phyloP scores from a whole-genome alignment of 1,139 yeast species.

The Geotrichum fermentans region DNA sequence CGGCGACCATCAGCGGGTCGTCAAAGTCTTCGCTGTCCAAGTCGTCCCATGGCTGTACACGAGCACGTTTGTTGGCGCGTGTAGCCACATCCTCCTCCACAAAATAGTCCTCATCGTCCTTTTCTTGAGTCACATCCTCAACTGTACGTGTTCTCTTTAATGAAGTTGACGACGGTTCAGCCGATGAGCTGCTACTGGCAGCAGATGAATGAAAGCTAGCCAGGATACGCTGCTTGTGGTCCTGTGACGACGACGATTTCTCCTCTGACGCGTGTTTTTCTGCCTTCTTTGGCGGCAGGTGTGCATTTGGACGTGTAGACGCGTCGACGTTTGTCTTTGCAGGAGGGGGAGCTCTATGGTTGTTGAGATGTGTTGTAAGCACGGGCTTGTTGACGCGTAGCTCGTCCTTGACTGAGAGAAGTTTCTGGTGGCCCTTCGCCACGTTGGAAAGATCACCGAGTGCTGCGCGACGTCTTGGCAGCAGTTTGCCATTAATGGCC shows the following conservation, averaged over 20 bases:
- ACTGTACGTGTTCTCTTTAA: neutral
- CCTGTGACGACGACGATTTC: neutral
- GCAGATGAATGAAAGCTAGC: neutral
- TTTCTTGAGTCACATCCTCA: neutral
- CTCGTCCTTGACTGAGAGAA: neutral
- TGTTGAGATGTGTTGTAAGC: neutral
- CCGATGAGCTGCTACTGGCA: neutral
- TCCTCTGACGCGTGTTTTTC: neutral
- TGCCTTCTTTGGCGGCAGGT: neutral
- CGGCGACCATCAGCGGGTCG: conserved; percentile 94
- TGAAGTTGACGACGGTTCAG: neutral
- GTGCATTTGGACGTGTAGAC: neutral
- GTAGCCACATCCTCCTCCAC: neutral
- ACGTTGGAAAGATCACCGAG: conserved; percentile 13
- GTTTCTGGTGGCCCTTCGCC: conserved; percentile 7
- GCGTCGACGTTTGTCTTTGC: neutral
- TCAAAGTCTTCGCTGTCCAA: conserved; percentile 84
- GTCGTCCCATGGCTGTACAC: conserved; percentile 62
- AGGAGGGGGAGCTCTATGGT: neutral
- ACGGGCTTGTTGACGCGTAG: neutral
- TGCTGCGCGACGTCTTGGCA: conserved; percentile 13
- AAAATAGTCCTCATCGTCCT: conserved; percentile 2
- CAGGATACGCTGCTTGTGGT: neutral
- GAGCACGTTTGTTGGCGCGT: conserved; percentile 7
- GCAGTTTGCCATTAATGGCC: neutral